Evolutionary conservation across 345 rosid genomes (phyloP), one percentile per base, ranked within the genome.

Genomic region (Murraya koenigii): DNA sequence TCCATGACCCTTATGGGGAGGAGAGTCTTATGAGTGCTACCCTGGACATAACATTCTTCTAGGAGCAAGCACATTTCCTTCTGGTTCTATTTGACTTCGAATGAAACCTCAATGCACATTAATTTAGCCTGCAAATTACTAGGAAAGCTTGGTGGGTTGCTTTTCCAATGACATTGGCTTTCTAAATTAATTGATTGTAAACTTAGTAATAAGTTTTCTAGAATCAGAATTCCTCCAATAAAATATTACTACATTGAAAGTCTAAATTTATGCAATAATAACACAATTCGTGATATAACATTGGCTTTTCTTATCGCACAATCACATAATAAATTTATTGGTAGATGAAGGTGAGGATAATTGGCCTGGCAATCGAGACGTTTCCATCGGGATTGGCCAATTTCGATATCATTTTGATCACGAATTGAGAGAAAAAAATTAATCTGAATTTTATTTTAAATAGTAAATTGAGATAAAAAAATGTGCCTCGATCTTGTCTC

Each of bases 401-500:
- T 39, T 39, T 41, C 3, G 4, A 41, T 41, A 14, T 1, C 49
- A 41, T 41, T 4, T 4, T 3, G 1, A 41, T 10, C 49, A 41
- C 11, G 49, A 41, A 41, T 3, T 41, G 49, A 2, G 15, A 3
- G 4, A 10, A 41, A 41, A 39, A 41, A 41, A 41, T 11, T 10
- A 15, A 41, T 0, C 15, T 3, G 14, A 41, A 41, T 41, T 2
- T 10, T 15, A 41, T 41, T 4, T 2, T 41, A 0, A 41, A 41
- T 11, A 41, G 4, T 41, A 41, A 11, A 41, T 41, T 0, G 49
- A 41, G 8, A 41, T 0, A n/a, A 11, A 11, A 41, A 41, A 41
- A 11, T 0, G 15, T 41, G 49, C 3, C 11, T 0, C 8, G 4
- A 41, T 2, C 49, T 15, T 0, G 11, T 11, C 0, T 8, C 3